phyloP scores from a whole-genome alignment of 805 yeast genomes.

The Cyberlindnera galapagoensis region DNA sequence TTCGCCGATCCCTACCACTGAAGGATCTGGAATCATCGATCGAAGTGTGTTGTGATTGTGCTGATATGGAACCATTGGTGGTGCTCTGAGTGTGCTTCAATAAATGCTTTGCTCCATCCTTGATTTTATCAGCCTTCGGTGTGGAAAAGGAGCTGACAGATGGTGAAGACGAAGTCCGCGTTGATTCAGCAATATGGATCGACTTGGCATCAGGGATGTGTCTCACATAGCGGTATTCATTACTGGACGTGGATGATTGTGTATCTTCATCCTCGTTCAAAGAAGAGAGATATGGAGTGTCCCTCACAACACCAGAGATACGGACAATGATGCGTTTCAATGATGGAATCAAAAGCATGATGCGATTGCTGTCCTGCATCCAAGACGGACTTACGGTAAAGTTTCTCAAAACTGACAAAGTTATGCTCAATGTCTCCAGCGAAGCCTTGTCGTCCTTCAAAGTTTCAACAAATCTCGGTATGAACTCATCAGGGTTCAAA shows the following conservation, averaged over 20 bases:
- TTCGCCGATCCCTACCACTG: constrained; percentile 11
- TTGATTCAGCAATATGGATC: constrained; percentile 3
- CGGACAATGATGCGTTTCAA: constrained; percentile 25
- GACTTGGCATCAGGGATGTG: constrained; percentile 4
- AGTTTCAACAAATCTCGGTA: constrained; percentile 15
- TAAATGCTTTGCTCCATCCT: constrained; percentile 20
- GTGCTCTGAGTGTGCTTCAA: constrained; percentile 20
- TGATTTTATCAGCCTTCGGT: constrained; percentile 21
- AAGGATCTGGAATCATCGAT: constrained; percentile 14
- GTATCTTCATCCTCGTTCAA: constrained; percentile 16
- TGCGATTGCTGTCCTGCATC: constrained; percentile 20
- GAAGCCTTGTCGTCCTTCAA: constrained; percentile 27
- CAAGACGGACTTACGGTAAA: constrained; percentile 27
- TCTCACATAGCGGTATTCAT: constrained; percentile 9
- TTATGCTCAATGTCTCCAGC: constrained; percentile 27
- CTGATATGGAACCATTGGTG: constrained; percentile 9
- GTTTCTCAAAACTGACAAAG: constrained; percentile 31
- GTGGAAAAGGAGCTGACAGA: constrained; percentile 13
- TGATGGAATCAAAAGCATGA: constrained; percentile 24
- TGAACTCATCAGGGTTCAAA: constrained; percentile 13
- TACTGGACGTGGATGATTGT: constrained; percentile 16
- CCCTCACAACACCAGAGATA: constrained; percentile 15
- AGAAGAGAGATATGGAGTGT: constrained; percentile 14
- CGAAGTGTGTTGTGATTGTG: constrained; percentile 1
- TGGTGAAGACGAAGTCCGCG: constrained; percentile 13